phyloP scores from a whole-genome alignment of 306 rosid species.

The Oemleria cerasiformis region DNA sequence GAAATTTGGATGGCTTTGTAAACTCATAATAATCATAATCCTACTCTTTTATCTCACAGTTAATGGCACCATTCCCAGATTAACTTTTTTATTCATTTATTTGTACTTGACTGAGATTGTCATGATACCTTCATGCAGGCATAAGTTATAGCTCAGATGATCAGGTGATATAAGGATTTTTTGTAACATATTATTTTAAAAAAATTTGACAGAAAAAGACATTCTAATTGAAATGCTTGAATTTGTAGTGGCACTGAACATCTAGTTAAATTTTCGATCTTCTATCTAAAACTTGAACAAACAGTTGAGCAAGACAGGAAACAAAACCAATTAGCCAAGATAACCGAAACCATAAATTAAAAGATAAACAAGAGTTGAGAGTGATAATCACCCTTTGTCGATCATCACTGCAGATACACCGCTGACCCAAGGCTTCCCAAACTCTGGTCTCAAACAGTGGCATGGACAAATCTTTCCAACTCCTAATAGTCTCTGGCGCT shows the following conservation, averaged over 20 bases:
- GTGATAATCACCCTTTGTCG: constrained; percentile 47
- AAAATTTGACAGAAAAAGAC: too few relatives aligned
- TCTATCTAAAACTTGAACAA: neutral
- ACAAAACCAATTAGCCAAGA: neutral
- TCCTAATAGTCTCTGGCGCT: constrained; percentile 30
- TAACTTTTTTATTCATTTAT: neutral
- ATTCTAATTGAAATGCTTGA: neutral
- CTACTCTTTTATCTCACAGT: neutral
- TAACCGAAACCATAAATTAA: neutral
- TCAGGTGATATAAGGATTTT: neutral
- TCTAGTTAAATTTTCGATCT: neutral
- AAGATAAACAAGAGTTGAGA: constrained; percentile 9
- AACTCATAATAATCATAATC: neutral
- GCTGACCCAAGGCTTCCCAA: constrained; percentile 48
- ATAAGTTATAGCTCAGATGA: neutral
- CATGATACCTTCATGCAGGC: neutral
- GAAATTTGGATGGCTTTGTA: neutral
- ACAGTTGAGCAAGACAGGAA: neutral
- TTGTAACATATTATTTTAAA: neutral
- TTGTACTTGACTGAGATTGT: neutral
- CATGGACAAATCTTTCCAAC: constrained; percentile 44
- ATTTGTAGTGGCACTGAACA: neutral
- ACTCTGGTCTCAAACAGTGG: constrained; percentile 36
- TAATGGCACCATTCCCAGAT: neutral
- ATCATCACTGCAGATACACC: constrained; percentile 6